phyloP scores from a whole-genome alignment of 164 flowering plant genomes.

The Litsea cubeba region DNA sequence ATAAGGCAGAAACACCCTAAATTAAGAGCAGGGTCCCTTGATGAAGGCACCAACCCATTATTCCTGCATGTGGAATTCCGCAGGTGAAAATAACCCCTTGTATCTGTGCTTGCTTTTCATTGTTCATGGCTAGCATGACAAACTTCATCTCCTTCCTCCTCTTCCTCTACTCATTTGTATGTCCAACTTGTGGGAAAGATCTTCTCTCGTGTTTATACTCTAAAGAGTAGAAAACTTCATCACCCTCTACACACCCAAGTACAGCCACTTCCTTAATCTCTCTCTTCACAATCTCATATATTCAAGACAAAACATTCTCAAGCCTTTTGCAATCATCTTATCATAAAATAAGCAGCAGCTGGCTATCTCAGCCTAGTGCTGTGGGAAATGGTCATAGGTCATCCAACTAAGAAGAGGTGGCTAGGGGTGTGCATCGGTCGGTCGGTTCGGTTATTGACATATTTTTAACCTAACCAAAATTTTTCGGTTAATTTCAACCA shows the following conservation, averaged over 20 bases:
- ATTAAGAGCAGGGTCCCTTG: too few species aligned
- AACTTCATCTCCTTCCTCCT: neutral
- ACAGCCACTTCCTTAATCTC: slow-evolving; percentile 12
- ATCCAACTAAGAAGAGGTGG: slow-evolving; percentile 25
- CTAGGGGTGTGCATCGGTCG: too few species aligned
- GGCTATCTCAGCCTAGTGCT: slow-evolving; percentile 15
- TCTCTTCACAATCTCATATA: slow-evolving; percentile 21
- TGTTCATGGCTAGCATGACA: neutral
- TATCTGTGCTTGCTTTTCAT: too few species aligned
- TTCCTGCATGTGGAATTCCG: too few species aligned
- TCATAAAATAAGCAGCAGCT: slow-evolving; percentile 15
- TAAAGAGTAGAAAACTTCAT: slow-evolving; percentile 16
- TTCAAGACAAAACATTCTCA: slow-evolving; percentile 1
- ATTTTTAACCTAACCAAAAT: too few species aligned
- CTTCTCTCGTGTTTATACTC: slow-evolving; percentile 16
- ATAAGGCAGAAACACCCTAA: too few species aligned
- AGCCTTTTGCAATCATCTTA: slow-evolving; percentile 17
- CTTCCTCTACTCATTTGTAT: neutral
- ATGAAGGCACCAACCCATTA: too few species aligned
- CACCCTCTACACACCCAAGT: neutral
- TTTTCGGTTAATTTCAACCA: too few species aligned
- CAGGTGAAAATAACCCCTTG: too few species aligned
- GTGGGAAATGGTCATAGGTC: slow-evolving; percentile 2
- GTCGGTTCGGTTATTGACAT: too few species aligned
- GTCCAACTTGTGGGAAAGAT: slow-evolving; percentile 6